Conservation (phyloP, 129 eudicot genomes). For the Mikania micrantha region DNA sequence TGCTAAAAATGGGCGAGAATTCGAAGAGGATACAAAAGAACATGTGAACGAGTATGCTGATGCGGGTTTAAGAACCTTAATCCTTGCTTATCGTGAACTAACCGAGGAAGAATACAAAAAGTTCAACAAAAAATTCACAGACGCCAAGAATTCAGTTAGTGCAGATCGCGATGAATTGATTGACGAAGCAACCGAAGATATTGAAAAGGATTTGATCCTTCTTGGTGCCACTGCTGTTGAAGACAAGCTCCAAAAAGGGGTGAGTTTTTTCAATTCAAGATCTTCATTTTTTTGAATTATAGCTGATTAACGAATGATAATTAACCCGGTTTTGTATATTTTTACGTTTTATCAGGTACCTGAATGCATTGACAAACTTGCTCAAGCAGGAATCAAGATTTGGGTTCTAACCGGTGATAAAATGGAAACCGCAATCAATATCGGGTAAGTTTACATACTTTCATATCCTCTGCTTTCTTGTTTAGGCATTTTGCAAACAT, state of each 20-base stretch:
- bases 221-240: slow-evolving; percentile 99
- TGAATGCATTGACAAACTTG: slow-evolving; percentile 94
- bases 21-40: slow-evolving; percentile 58
- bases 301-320: neutral
- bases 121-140: slow-evolving; percentile 52
- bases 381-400: slow-evolving; percentile 92
- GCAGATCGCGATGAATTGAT: slow-evolving; percentile 70
- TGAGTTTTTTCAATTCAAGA: slow-evolving; percentile 11
- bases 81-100: slow-evolving; percentile 76
- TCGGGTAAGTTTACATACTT: slow-evolving; percentile 78
- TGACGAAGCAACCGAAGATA: slow-evolving; percentile 54
- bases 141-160: slow-evolving; percentile 75
- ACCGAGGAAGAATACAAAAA: slow-evolving; percentile 55
- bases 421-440: slow-evolving; percentile 94
- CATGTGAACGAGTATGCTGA: slow-evolving; percentile 87
- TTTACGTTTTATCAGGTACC: slow-evolving; percentile 51
- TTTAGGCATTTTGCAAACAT: neutral
- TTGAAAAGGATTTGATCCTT: slow-evolving; percentile 81
- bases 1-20: slow-evolving; percentile 61
- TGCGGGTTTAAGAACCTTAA: slow-evolving; percentile 81
- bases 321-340: neutral
- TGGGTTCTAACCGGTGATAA: slow-evolving; percentile 99
- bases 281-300: neutral
- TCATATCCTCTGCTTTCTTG: neutral
- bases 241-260: slow-evolving; percentile 96